Base-by-base conservation (phyloP, 2,329 filamentous ascomycete species). In the Xylariales sp. region DNA sequence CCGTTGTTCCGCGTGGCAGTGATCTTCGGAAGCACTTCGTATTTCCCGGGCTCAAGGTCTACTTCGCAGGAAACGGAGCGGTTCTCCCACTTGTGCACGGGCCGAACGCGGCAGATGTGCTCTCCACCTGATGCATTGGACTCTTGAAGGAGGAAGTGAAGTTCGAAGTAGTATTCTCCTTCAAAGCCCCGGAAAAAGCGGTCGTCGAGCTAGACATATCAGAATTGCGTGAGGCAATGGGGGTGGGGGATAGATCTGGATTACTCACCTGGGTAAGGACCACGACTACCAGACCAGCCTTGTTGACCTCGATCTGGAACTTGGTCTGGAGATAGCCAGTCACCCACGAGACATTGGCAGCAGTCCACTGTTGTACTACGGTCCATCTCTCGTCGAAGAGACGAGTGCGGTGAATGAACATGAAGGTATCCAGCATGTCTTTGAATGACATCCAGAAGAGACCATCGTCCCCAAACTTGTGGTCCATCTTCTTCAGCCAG, bases 31-130 rank as follows among this genome's bases (percentile, higher is more conserved):
- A 87, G 64, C 0, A 88, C 75, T 31, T 77, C 76, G 60, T 88
- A 88, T 12, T 68, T 73, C 5, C 84, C 84, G 0, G 82, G 71
- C 22, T 85, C 78, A 2, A 88, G 74, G 27, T 80, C 68, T n/a
- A 87, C 67, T 53, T 88, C 85, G n/a, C 79, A 82, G 43, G 78
- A 85, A 11, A 86, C 77, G 2, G 80, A 82, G 6, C 85, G 76
- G 35, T 69, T 74, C 68, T 82, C 61, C 52, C 58, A 61, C 10
- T 49, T 49, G 37, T 58, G 52, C n/a, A 54, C 55, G 5, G 59
- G 53, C 0, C 61, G 57, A 3, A 62, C 62, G 6, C 59, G 53
- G 46, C 58, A 59, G 31, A 63, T 52, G 46, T 62, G 57, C 21
- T 63, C 63, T 10, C 51, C 48, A 2, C 46, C 12, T 8, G 38